These are phyloP conservation scores for Amphirosellinia nigrospora DNA, from an alignment of 495 filamentous ascomycete genomes.

Conservation along the genomic window DNA sequence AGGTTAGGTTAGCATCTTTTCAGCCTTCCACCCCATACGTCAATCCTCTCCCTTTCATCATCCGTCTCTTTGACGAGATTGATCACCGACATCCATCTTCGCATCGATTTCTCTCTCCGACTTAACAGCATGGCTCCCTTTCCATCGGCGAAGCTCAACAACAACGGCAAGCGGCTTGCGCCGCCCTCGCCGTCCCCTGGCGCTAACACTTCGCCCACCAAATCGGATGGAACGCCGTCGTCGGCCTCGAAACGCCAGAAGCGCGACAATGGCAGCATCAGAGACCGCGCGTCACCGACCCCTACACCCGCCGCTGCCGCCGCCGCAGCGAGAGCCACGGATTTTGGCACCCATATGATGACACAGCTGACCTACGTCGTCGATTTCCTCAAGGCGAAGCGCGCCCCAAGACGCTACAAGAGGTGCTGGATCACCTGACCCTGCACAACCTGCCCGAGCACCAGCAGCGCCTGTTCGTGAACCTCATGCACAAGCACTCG, in stretches of 20 bases:
- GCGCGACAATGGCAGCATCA: constrained; percentile 33
- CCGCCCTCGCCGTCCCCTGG: constrained; percentile 26
- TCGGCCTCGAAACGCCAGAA: constrained; percentile 37
- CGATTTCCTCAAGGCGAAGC: constrained; percentile 81
- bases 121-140: neutral
- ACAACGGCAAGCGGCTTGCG: constrained; percentile 32
- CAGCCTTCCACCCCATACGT: constrained; percentile 33
- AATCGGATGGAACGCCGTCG: constrained; percentile 30
- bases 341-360: constrained; percentile 78
- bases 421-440: constrained; percentile 79
- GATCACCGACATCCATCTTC: constrained; percentile 25
- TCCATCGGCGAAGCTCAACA: constrained; percentile 29
- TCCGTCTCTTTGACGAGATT: constrained; percentile 30
- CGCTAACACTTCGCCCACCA: constrained; percentile 28
- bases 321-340: constrained; percentile 71
- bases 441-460: constrained; percentile 57
- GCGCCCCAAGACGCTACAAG: constrained; percentile 68
- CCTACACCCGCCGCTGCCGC: constrained; percentile 51
- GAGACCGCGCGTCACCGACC: constrained; percentile 49
- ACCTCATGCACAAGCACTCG: constrained; percentile 62
- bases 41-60: constrained; percentile 26
- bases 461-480: constrained; percentile 51
- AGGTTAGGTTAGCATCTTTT: neutral
- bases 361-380: constrained; percentile 85
- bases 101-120: neutral